A percentile compares a stretch with the other conserved stretches of the same genome.
These are phyloP conservation scores for Eucalyptus regnans DNA, from an alignment of 345 rosid species.

Conservation along the genomic window DNA sequence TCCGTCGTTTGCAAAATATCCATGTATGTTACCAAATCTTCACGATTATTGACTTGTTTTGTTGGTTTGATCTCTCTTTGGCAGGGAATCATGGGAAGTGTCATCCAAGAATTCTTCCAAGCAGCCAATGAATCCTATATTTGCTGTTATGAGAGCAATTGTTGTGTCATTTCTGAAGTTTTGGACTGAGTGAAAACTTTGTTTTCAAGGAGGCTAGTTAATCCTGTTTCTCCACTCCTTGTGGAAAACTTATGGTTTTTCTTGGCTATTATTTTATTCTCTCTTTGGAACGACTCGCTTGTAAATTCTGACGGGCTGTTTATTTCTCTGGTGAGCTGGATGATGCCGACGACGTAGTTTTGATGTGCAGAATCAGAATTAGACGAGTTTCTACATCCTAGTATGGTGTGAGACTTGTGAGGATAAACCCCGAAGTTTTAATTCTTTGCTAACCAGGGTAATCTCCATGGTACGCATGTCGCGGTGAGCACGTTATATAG, in stretches of 20 bases:
- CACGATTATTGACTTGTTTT: neutral
- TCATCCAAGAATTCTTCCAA: slow-evolving; percentile 12
- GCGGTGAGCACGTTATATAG: neutral
- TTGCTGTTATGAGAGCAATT: slow-evolving; percentile 38
- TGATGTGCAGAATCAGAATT: neutral
- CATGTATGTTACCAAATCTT: neutral
- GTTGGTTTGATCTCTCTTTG: neutral
- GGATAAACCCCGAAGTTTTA: neutral
- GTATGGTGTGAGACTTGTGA: neutral
- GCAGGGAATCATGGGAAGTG: slow-evolving; percentile 79
- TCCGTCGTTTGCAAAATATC: neutral
- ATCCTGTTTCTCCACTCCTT: neutral
- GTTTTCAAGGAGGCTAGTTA: neutral
- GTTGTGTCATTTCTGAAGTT: slow-evolving; percentile 54
- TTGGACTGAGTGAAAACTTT: slow-evolving; percentile 47
- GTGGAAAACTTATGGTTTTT: neutral
- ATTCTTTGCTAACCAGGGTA: neutral
- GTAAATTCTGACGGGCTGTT: neutral
- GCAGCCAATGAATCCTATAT: slow-evolving; percentile 31
- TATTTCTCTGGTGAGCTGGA: neutral
- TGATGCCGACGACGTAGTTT: neutral
- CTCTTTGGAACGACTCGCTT: neutral
- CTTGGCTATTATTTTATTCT: neutral
- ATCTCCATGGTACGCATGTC: neutral
- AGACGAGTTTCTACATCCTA: neutral